phyloP scores from a whole-genome alignment of 2,329 filamentous ascomycete species.

The Trichoderma koningii region DNA sequence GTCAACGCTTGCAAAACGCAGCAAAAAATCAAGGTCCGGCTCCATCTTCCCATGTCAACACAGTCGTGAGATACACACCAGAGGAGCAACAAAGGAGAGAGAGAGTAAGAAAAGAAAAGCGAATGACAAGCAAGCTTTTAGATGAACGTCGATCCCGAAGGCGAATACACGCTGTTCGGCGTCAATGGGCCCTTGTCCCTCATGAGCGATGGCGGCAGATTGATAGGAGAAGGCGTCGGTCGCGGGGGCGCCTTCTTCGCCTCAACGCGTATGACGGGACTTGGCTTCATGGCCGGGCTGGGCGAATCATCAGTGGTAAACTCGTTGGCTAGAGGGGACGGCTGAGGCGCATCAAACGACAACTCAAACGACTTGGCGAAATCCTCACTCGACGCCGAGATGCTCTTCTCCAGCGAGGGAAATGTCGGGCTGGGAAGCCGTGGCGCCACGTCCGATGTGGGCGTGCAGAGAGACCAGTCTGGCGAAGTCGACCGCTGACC shows the following conservation, averaged over 20 bases:
- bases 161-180: conserved; percentile 6
- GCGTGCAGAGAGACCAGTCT: conserved; percentile 32
- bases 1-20: conserved; percentile 23
- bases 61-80: conserved; percentile 20
- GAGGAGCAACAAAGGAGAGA: not conserved
- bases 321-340: conserved; percentile 37
- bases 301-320: conserved; percentile 31
- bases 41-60: conserved; percentile 25
- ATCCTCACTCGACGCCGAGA: conserved; percentile 39
- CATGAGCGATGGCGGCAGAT: conserved; percentile 34
- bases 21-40: conserved; percentile 4
- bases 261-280: conserved; percentile 35
- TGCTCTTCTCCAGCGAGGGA: conserved; percentile 40
- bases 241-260: conserved; percentile 40
- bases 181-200: conserved; percentile 19
- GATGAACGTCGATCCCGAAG: conserved; percentile 20
- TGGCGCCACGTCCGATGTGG: conserved; percentile 37
- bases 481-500: conserved; percentile 18
- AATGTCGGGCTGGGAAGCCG: conserved; percentile 44
- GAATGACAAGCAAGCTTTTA: conserved; percentile 4
- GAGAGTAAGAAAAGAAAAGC: not conserved
- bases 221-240: conserved; percentile 37
- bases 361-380: conserved; percentile 40
- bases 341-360: conserved; percentile 30
- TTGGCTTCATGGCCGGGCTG: conserved; percentile 16